Base-by-base conservation (phyloP, 2,329 filamentous ascomycete genomes). In the Phialophora verrucosa region DNA sequence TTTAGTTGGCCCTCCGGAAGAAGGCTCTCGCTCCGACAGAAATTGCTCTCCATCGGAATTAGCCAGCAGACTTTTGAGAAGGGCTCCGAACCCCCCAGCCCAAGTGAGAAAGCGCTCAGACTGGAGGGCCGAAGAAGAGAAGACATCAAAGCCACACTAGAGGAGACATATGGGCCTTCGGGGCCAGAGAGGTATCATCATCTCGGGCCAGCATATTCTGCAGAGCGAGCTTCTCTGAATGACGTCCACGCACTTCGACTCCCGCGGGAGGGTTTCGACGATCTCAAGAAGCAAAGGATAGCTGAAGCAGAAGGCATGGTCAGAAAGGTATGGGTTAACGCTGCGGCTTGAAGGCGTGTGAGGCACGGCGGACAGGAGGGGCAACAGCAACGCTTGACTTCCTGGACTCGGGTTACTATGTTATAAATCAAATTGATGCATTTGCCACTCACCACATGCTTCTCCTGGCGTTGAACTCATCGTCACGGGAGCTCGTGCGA, bases 141-240 rank as follows among this genome's bases (percentile, higher is more conserved):
- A 31, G 65, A 68, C 32, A 62, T 68, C 23, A 27, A 49, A 17
- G 49, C 32, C 20, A 32, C 62, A 31, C 25, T 65, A 20, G 31
- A 60, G 38, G 29, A 50, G n/a, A 60, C 65, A 63, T 65, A 65
- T 55, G 66, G 66, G 12, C 38, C 49, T 27, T 49, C 59, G 8
- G 62, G 66, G 2, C 3, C 59, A 6, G 59, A 59, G 14, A 60
- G 49, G 47, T 68, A 65, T 53, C 62, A 65, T 63, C 62, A 68
- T 65, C 59, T 68, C 29, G 63, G 66, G 17, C 62, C 66, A 4
- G 59, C 57, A 49, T 68, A 65, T 49, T 65, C 66, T 14, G 17
- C 35, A 32, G 62, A 62, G 14, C 47, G 47, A 44, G 57, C 66
- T 17, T 68, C 62, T 5, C 54, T 68, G 32, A 65, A 68, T 29